Evolutionary conservation across 164 flowering plant genomes (phyloP).

Genomic region (grape (Vitis vinifera)): ASM3070453v1 NC_081806.1:4878001-4878500

Average conservation of each 20-base stretch:
- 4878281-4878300: conserved; percentile 33
- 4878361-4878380: conserved; percentile 56
- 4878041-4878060: too few species aligned
- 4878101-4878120: conserved; percentile 80
- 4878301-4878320: conserved; percentile 83
- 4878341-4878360: conserved; percentile 77
- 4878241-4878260: conserved; percentile 72
- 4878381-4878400: conserved; percentile 57
- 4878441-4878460: conserved; percentile 69
- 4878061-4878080: background rate
- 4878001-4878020: conserved; percentile 27
- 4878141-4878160: conserved; percentile 74
- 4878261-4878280: conserved; percentile 71
- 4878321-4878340: conserved; percentile 61
- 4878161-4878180: conserved; percentile 84
- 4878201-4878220: conserved; percentile 80
- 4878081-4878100: conserved; percentile 9
- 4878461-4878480: conserved; percentile 39
- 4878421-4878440: conserved; percentile 99
- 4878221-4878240: conserved; percentile 65
- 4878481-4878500: conserved; percentile 52
- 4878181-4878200: conserved; percentile 66
- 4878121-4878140: conserved; percentile 57
- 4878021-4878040: too few species aligned
- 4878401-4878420: conserved; percentile 57